Conservation (phyloP, 148 eudicot genomes). For the Oxyria digyna region DNA sequence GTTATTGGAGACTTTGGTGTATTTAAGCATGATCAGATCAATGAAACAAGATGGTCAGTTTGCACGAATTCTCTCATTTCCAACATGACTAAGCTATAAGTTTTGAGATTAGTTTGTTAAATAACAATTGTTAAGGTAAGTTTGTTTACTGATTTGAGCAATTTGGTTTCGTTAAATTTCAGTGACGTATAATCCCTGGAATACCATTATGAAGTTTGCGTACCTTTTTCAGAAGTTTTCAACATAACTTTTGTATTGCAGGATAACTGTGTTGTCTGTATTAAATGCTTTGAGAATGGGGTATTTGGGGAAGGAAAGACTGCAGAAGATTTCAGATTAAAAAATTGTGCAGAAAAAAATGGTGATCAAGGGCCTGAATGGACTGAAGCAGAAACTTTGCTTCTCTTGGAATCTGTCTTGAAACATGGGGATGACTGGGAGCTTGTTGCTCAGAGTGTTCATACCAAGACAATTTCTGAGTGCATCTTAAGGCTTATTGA, state of each 20-base stretch:
- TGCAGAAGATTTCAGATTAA: slow-evolving; percentile 55
- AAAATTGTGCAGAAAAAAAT: slow-evolving; percentile 21
- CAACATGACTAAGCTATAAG: no score
- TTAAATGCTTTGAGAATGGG: slow-evolving; percentile 59
- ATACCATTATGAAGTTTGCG: neutral
- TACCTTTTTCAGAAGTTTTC: neutral
- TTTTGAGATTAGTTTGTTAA: no score
- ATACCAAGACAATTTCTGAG: slow-evolving; percentile 69
- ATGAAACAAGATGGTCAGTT: no score
- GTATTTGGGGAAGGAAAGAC: slow-evolving; percentile 43
- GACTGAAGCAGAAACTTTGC: slow-evolving; percentile 87
- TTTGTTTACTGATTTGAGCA: neutral
- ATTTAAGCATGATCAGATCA: no score
- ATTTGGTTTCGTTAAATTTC: neutral
- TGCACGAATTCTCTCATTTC: no score
- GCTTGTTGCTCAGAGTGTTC: slow-evolving; percentile 68
- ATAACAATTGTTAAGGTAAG: no score
- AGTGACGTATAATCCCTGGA: neutral
- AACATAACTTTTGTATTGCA: slow-evolving; percentile 2
- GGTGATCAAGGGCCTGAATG: slow-evolving; percentile 31
- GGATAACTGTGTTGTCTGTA: slow-evolving; percentile 36
- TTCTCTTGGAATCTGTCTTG: slow-evolving; percentile 79
- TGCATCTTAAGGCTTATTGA: slow-evolving; percentile 87
- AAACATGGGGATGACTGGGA: slow-evolving; percentile 95
- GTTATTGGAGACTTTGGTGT: no score